These are phyloP conservation scores for Parathielavia appendiculata DNA, from an alignment of 495 filamentous ascomycete genomes.

Conservation along the genomic window DNA sequence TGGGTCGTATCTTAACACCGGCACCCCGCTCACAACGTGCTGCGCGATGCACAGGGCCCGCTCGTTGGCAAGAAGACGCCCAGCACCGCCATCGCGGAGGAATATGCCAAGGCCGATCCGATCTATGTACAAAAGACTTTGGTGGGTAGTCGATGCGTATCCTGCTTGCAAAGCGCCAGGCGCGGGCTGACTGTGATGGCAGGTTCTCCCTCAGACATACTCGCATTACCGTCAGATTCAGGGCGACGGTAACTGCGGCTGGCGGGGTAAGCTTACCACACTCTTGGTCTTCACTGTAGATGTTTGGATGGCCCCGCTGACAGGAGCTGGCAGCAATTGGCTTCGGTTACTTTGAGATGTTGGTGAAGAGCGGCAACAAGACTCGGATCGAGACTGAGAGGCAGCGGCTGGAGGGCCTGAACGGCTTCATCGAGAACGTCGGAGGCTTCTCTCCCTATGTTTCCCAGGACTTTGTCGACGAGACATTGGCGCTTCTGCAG, in stretches of 20 bases:
- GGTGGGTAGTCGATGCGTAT: slow-evolving; percentile 45
- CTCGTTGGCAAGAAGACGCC: slow-evolving; percentile 73
- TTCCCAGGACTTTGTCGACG: slow-evolving; percentile 79
- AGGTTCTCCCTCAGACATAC: slow-evolving; percentile 80
- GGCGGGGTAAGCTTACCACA: slow-evolving; percentile 69
- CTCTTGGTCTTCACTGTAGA: background rate
- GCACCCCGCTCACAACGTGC: slow-evolving; percentile 12
- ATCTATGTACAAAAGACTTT: slow-evolving; percentile 77
- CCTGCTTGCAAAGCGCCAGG: background rate
- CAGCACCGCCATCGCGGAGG: slow-evolving; percentile 71
- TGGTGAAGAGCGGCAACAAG: slow-evolving; percentile 61
- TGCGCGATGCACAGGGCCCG: slow-evolving; percentile 56
- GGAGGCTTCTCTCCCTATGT: slow-evolving; percentile 62
- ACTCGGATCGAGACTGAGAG: slow-evolving; percentile 62
- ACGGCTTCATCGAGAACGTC: slow-evolving; percentile 58
- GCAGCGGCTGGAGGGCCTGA: slow-evolving; percentile 64
- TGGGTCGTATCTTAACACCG: background rate
- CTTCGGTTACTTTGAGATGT: slow-evolving; percentile 86
- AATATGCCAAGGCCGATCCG: slow-evolving; percentile 89
- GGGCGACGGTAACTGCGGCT: slow-evolving; percentile 95
- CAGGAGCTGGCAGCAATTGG: slow-evolving; percentile 61
- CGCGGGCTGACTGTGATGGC: slow-evolving; percentile 7
- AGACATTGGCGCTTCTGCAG: slow-evolving; percentile 60
- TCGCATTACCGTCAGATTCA: slow-evolving; percentile 81
- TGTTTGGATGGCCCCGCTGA: slow-evolving; percentile 17